Evolutionary conservation across 1,284 basidiomycete genomes (phyloP), one percentile per base, ranked within the genome.

Genomic region (Violaceomyces palustris): DNA sequence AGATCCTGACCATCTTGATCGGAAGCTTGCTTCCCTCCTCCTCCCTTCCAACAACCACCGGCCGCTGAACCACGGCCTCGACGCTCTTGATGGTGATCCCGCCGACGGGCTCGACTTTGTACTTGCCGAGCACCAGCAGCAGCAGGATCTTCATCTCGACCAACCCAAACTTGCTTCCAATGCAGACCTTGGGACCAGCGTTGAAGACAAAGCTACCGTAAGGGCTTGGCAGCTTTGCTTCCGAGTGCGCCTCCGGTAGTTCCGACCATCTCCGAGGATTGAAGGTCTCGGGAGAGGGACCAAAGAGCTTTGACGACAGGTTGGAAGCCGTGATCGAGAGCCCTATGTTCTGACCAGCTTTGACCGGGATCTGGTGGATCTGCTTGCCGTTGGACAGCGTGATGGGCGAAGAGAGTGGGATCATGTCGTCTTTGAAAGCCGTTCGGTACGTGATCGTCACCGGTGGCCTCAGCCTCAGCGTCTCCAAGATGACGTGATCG

Each of bases 261-360:
- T 64, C 34, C 19, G 45, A 48, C 69, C 69, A 72, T 12, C 69
- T 49, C 17, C 66, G 56, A 4, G 69, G 69, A 6, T 57, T 44
- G 49, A 66, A 72, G 6, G 36, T 34, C 21, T 54, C 39, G 2
- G 69, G 45, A n/a, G 65, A 55, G 14, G 56, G 39, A 3, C 69
- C 69, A 56, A 66, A 71, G 31, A 66, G 41, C 18, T 43, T 44
- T 1, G 51, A 7, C 15, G 50, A 50, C 32, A 50, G 42, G 41
- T 58, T 58, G 55, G 46, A 53, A 22, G 43, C 43, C 12, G 53
- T 53, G 31, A 62, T 59, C 12, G 59, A 64, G 15, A 53, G 43
- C 32, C 41, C 51, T 35, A 60, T 48, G 26, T 55, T 48, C 15
- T 38, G 28, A 3, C 56, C 52, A 4, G 56, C 42, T 14, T 42